Evolutionary conservation across 1,139 yeast genomes (phyloP), one percentile per base, ranked within the genome.

Genomic region (Zygosaccharomyces sapae): DNA sequence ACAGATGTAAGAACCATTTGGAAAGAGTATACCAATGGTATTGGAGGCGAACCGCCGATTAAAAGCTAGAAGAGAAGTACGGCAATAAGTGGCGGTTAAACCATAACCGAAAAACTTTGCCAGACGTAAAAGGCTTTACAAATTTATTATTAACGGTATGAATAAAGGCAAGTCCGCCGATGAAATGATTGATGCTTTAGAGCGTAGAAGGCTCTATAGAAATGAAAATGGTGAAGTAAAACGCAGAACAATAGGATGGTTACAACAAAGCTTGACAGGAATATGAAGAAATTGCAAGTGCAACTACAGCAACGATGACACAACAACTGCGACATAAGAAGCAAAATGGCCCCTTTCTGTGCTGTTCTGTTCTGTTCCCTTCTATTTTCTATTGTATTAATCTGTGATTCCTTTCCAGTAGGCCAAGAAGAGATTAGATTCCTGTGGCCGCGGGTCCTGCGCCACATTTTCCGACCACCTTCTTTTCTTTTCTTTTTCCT

Each of bases 11-110:
- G 55, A 27, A 63, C 66, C n/a, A 65, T 66, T 12, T 66, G 69
- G 69, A 63, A 62, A 33, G 71, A 68, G 45, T 68, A 67, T 46
- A 58, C 61, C 1, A 53, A 54, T 36, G 71, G 71, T 1, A 57
- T 67, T 12, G 58, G 64, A 46, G 70, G 70, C 0, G 59, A 57
- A n/a, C 70, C 70, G 4, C 60, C 70, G 0, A 63, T 68, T 7
- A 57, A 62, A 42, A 59, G 6, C 55, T 68, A 16, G 70, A 68
- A 44, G 65, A 63, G 38, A 62, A 56, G 39, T 67, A 61, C 47
- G 70, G 70, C 9, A 63, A 63, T 45, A 63, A 62, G 44, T 68
- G 71, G 71, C 55, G 70, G 39, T 48, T 56, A 24, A 65, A 57
- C 20, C 58, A 60, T 38, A 63, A 64, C 45, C 56, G 61, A 65